Evolutionary conservation across 768 basidiomycete species (phyloP).

Genomic region (Cyathus striatus): DNA sequence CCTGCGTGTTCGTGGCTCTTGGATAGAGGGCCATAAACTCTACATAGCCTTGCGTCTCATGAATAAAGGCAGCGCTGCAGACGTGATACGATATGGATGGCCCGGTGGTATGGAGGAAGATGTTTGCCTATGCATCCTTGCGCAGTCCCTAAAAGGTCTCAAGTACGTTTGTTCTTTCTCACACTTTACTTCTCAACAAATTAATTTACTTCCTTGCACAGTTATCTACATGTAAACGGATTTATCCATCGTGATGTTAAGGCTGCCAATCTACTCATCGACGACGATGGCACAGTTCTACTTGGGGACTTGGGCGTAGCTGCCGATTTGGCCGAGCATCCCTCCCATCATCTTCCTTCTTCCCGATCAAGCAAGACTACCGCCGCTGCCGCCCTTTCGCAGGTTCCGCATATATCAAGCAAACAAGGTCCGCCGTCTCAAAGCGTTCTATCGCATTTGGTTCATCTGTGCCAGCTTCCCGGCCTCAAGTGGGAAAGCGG

Average conservation of each 20-base stretch:
- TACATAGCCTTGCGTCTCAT: slow-evolving; percentile 86
- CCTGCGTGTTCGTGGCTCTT: slow-evolving; percentile 84
- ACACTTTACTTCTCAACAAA: slow-evolving; percentile 2
- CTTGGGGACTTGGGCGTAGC: slow-evolving; percentile 93
- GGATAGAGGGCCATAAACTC: slow-evolving; percentile 81
- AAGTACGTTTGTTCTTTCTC: too few species aligned
- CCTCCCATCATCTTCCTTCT: slow-evolving; percentile 23
- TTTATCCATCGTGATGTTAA: slow-evolving; percentile 95
- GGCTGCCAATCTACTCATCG: slow-evolving; percentile 89
- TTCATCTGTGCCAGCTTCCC: slow-evolving; percentile 17
- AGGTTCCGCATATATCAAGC: slow-evolving; percentile 10
- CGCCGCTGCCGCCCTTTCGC: slow-evolving; percentile 23
- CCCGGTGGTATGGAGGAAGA: slow-evolving; percentile 90
- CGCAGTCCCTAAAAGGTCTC: slow-evolving; percentile 83
- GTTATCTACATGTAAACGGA: slow-evolving; percentile 84
- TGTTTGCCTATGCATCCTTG: slow-evolving; percentile 78
- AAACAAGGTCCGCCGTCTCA: slow-evolving; percentile 6
- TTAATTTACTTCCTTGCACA: slow-evolving; percentile 17
- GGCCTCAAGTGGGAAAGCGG: slow-evolving; percentile 64
- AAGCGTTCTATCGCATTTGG: slow-evolving; percentile 33
- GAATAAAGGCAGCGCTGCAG: slow-evolving; percentile 83
- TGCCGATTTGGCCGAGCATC: slow-evolving; percentile 72
- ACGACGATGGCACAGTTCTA: slow-evolving; percentile 86
- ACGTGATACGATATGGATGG: slow-evolving; percentile 82
- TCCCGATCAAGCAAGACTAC: slow-evolving; percentile 20